phyloP scores from a whole-genome alignment of 2,329 filamentous ascomycete species.

The Incumbomyces lentus region DNA sequence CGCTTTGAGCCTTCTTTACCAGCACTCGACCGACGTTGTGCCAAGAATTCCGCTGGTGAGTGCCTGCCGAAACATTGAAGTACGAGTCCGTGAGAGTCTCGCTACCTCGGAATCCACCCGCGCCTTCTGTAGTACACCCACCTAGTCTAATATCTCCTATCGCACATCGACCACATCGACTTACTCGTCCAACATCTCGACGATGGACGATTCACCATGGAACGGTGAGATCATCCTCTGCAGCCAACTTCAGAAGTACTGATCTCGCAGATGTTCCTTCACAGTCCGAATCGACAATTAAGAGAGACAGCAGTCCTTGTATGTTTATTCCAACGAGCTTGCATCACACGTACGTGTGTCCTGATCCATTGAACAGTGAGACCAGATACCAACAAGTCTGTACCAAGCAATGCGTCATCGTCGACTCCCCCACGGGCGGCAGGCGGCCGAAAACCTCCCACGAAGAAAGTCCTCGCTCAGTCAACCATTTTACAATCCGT shows the following conservation, averaged over 20 bases:
- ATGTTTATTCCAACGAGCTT: constrained; percentile 1
- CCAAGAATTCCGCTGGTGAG: too few species aligned
- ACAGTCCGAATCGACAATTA: constrained; percentile 21
- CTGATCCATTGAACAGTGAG: constrained; percentile 14
- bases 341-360: not conserved
- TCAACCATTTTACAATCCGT: constrained; percentile 53
- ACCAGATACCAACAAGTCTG: constrained; percentile 17
- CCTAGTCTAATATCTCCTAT: too few species aligned
- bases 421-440: constrained; percentile 38
- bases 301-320: constrained; percentile 21
- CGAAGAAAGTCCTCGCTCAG: constrained; percentile 49
- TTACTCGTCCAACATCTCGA: not conserved
- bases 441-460: constrained; percentile 40
- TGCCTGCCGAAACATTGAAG: too few species aligned
- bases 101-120: too few species aligned
- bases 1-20: too few species aligned
- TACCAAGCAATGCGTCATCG: constrained; percentile 24
- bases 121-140: too few species aligned
- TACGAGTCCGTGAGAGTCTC: too few species aligned
- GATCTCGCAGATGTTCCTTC: constrained; percentile 17
- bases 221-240: constrained; percentile 32
- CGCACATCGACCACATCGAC: too few species aligned
- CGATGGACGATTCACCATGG: constrained; percentile 37
- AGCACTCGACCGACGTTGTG: too few species aligned
- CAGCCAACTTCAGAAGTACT: constrained; percentile 17